Evolutionary conservation across 352 stramenopile genomes (phyloP), one percentile per base, ranked within the genome.

Genomic region (Globisporangium orthogonon): DNA sequence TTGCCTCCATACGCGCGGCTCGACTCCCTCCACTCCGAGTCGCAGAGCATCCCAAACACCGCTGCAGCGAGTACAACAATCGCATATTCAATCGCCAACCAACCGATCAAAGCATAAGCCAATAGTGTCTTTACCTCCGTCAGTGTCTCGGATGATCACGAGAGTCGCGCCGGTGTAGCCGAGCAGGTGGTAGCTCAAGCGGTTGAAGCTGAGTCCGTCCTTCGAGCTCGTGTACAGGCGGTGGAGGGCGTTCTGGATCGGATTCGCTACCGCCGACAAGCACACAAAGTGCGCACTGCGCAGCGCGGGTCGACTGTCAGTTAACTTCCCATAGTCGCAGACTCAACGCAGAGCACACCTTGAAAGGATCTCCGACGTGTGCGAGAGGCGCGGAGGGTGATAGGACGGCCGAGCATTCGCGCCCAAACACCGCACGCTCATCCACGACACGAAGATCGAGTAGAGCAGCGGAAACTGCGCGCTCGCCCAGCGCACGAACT

Each of bases 1-100:
- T 89, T 91, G 50, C 85, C 83, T 23, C 85, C 85, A 58, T 88
- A 94, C 43, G 83, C 86, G 35, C 78, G 83, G 41, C 61, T 92
- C 41, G 79, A 87, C 48, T 91, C 81, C 53, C 87, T 89, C 85
- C 85, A 94, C 44, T 91, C 81, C 0, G 76, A 87, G 65, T 94
- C 85, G 52, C 80, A 90, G 60, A 88, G 93, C 70, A 91, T 89
- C 7, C 85, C 85, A 69, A 94, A 94, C n/a, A 88, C 67, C 45
- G 77, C 84, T 94, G 64, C 1, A 5, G 33, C 5, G 6, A 35
- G 31, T 18, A 23, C 40, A 18, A 28, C 30, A 56, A 30, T 14
- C 46, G 11, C 28, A 60, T 30, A 55, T 14, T 40, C n/a, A 17
- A 10, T 43, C 37, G 17, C 37, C 37, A 40, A 1, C 23, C 23